Evolutionary conservation across 2,329 filamentous ascomycete genomes (phyloP).

Genomic region (Trichoderma breve): DNA sequence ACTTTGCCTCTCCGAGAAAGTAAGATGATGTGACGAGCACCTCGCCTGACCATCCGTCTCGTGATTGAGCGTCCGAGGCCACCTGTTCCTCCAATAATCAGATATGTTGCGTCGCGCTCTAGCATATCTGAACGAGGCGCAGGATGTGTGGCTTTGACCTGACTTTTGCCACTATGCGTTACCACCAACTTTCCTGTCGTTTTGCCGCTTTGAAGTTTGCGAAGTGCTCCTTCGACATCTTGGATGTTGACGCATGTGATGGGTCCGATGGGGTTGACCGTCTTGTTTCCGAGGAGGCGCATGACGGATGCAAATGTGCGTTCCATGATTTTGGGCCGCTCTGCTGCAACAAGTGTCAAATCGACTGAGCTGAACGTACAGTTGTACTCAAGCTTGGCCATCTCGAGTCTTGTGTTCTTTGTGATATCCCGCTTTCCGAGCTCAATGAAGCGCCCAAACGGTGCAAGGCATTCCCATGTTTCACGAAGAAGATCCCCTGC

Average conservation of each 20-base stretch:
- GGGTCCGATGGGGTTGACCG: conserved; percentile 38
- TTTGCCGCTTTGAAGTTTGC: conserved; percentile 36
- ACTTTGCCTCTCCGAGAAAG: conserved; percentile 47
- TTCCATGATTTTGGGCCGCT: conserved; percentile 42
- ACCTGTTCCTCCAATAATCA: conserved; percentile 53
- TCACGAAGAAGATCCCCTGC: conserved; percentile 42
- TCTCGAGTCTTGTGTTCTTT: conserved; percentile 44
- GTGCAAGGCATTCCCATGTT: conserved; percentile 44
- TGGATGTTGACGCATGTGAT: conserved; percentile 38
- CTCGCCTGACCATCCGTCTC: conserved; percentile 48
- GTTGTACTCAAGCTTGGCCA: conserved; percentile 49
- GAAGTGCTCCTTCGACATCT: conserved; percentile 39
- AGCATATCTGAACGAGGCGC: conserved; percentile 31
- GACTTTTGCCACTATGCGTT: conserved; percentile 39
- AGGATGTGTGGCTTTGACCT: conserved; percentile 38
- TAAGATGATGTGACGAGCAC: conserved; percentile 48
- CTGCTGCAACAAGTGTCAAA: conserved; percentile 42
- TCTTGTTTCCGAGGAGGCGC: conserved; percentile 34
- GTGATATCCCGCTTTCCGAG: conserved; percentile 41
- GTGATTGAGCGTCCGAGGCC: conserved; percentile 51
- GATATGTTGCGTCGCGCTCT: conserved; percentile 44
- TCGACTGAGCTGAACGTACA: conserved; percentile 47
- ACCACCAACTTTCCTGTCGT: conserved; percentile 46
- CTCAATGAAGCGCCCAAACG: conserved; percentile 47
- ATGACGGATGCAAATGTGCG: conserved; percentile 40